Base-by-base conservation (phyloP, 1,284 basidiomycete genomes). In the Moesziomyces sp. region DNA sequence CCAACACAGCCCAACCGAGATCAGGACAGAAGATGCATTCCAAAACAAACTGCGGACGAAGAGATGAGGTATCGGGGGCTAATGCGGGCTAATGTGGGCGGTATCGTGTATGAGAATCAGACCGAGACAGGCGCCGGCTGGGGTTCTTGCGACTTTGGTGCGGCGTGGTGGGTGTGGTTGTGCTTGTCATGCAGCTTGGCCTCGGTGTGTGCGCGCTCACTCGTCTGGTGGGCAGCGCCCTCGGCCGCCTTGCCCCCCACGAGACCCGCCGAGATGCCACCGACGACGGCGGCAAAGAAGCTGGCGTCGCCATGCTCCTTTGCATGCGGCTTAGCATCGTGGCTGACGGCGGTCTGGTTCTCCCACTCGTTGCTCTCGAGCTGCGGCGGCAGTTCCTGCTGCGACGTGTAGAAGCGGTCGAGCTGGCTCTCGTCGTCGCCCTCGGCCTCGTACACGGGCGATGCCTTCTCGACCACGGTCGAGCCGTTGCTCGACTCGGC, bases 401-500 rank as follows among this genome's bases (percentile, higher is more conserved):
- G 45, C n/a, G 66, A 40, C 0, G 71, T 74, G 47, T 69, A 69
- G 66, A 74, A 74, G n/a, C 65, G 71, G 42, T 74, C 71, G n/a
- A 74, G 58, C n/a, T 53, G 28, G 9, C 42, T 30, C 11, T 67
- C 64, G 34, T 52, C 58, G 23, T 54, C 59, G 16, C 49, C 52
- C 13, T 46, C 61, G 26, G 44, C 50, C 3, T 42, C 50, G 11
- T 66, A 66, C 19, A 53, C 23, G 5, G 69, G 69, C 30, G 59
- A 19, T 1, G 59, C 13, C 43, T 49, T 48, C 11, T 63, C 52
- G 10, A 42, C 44, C 16, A 46, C 51, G 13, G 51, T 58, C 16
- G 61, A 52, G 6, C 5, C n/a, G 16, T 54, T 54, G 28, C 48
- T 35, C 18, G 63, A 66, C 5, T 30, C 54, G 21, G 55, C 43